These are phyloP conservation scores for Agroathelia rolfsii DNA, from an alignment of 1,284 basidiomycete species.

Conservation along the genomic window DNA sequence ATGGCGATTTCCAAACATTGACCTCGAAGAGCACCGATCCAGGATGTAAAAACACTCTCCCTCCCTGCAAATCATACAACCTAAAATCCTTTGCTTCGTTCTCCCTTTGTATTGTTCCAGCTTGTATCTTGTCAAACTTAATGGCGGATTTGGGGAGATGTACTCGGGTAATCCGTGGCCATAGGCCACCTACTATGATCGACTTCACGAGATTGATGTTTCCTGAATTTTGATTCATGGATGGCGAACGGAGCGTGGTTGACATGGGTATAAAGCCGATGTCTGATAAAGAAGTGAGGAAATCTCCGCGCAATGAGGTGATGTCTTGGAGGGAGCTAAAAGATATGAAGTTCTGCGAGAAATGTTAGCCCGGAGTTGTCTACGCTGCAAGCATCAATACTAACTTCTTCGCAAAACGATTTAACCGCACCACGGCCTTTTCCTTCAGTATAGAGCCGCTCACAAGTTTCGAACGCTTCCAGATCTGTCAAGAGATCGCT, in stretches of 20 bases:
- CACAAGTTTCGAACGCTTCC: slow-evolving; percentile 66
- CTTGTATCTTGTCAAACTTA: slow-evolving; percentile 76
- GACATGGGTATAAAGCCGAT: slow-evolving; percentile 58
- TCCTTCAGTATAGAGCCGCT: slow-evolving; percentile 40
- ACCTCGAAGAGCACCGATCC: slow-evolving; percentile 74
- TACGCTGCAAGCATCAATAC: slow-evolving; percentile 10
- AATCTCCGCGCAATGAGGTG: slow-evolving; percentile 69
- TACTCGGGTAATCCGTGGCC: slow-evolving; percentile 70
- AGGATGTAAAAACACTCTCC: slow-evolving; percentile 77
- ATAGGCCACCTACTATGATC: slow-evolving; percentile 75
- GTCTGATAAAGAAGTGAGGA: slow-evolving; percentile 61
- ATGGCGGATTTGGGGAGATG: slow-evolving; percentile 64
- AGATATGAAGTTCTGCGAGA: slow-evolving; percentile 76
- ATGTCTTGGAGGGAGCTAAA: slow-evolving; percentile 72
- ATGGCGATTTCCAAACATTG: slow-evolving; percentile 66
- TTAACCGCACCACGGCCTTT: slow-evolving; percentile 38
- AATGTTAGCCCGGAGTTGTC: slow-evolving; percentile 4
- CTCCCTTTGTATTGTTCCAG: slow-evolving; percentile 73
- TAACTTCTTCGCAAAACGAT: slow-evolving; percentile 70
- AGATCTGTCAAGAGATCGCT: slow-evolving; percentile 85
- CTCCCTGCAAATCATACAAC: slow-evolving; percentile 54
- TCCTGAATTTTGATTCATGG: slow-evolving; percentile 47
- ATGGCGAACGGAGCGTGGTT: slow-evolving; percentile 33
- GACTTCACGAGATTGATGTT: slow-evolving; percentile 73
- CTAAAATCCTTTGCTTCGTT: slow-evolving; percentile 77